phyloP scores from a whole-genome alignment of 768 basidiomycete species.

The Suillus decipiens region DNA sequence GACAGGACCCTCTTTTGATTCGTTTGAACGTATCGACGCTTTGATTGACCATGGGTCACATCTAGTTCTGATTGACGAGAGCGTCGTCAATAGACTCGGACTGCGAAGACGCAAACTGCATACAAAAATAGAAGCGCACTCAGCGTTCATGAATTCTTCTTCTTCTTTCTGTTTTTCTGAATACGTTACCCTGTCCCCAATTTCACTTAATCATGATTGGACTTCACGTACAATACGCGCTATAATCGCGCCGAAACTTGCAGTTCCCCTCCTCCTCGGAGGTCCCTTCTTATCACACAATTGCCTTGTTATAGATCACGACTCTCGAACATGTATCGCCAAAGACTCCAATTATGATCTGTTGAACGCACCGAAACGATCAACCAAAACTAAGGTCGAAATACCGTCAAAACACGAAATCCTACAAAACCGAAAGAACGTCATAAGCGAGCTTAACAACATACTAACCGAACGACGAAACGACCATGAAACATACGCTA shows the following conservation, averaged over 20 bases:
- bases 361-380: not conserved
- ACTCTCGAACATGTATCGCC: too few relatives aligned
- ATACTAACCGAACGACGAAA: too few relatives aligned
- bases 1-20: not conserved
- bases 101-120: not conserved
- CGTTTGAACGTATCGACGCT: rapidly evolving
- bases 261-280: too few relatives aligned
- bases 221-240: too few relatives aligned
- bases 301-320: too few relatives aligned
- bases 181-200: not conserved
- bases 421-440: rapidly evolving
- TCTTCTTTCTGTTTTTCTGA: not conserved
- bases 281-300: too few relatives aligned
- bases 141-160: not conserved
- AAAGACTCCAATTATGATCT: constrained; percentile 13
- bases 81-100: not conserved
- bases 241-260: too few relatives aligned
- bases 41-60: not conserved
- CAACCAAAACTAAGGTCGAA: too few relatives aligned
- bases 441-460: not conserved
- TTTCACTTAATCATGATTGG: too few relatives aligned
- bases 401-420: rapidly evolving
- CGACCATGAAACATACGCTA: too few relatives aligned
- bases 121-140: not conserved
- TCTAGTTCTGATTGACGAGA: not conserved